Evolutionary conservation across 2,329 filamentous ascomycete species (phyloP).

Genomic region (Grosmannia serpens): DNA sequence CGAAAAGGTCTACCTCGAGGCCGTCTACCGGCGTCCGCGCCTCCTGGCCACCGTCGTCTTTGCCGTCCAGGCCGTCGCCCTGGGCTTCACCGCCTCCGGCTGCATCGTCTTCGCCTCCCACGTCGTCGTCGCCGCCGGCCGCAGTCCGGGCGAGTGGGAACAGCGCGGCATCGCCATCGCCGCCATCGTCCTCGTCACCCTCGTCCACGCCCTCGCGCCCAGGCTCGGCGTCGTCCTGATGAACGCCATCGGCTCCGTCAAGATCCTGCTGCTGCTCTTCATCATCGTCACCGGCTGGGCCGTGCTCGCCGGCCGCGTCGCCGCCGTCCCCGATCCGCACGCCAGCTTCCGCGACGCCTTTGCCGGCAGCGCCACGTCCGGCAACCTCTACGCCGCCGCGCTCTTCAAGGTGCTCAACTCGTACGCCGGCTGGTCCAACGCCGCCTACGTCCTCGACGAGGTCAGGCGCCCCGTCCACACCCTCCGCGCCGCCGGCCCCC

Average conservation of each 20-base stretch:
- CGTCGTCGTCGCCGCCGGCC: slow-evolving; percentile 38
- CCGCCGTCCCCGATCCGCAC: slow-evolving; percentile 34
- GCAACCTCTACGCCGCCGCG: slow-evolving; percentile 39
- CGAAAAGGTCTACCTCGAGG: slow-evolving; percentile 56
- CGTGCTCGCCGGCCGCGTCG: slow-evolving; percentile 37
- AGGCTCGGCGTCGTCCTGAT: slow-evolving; percentile 49
- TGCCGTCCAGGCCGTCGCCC: slow-evolving; percentile 25
- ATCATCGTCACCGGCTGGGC: slow-evolving; percentile 51
- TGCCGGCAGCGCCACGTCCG: slow-evolving; percentile 28
- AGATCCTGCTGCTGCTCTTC: slow-evolving; percentile 46
- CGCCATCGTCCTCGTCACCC: slow-evolving; percentile 41
- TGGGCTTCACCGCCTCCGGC: slow-evolving; percentile 11
- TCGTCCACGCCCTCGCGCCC: slow-evolving; percentile 39
- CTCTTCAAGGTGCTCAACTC: slow-evolving; percentile 48
- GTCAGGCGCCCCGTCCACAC: slow-evolving; percentile 54
- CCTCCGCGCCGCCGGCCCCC: slow-evolving; percentile 50
- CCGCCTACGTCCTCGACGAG: slow-evolving; percentile 55
- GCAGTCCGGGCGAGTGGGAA: slow-evolving; percentile 39
- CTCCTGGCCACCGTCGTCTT: slow-evolving; percentile 49
- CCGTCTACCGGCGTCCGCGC: slow-evolving; percentile 46
- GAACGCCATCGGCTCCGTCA: slow-evolving; percentile 49
- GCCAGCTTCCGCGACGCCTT: slow-evolving; percentile 46
- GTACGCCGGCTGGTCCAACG: slow-evolving; percentile 51
- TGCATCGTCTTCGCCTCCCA: slow-evolving; percentile 18
- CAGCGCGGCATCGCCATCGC: slow-evolving; percentile 44